Evolutionary conservation across 2,329 filamentous ascomycete genomes (phyloP).

Genomic region (Calonectria pseudoreteaudii): DNA sequence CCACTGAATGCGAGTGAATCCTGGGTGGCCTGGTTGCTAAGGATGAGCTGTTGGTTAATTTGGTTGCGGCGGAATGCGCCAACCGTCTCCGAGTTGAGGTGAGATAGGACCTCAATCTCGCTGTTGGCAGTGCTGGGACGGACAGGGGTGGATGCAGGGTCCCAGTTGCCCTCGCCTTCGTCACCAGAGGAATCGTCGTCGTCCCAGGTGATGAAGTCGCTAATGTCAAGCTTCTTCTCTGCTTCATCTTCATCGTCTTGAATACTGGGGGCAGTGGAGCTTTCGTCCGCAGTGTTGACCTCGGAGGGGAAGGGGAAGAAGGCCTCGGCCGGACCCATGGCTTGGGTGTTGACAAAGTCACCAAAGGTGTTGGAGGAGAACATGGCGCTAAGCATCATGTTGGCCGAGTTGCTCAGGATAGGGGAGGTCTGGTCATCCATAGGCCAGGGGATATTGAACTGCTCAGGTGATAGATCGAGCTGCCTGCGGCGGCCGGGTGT

Average conservation of each 20-base stretch:
- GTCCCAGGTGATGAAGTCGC: conserved; percentile 79
- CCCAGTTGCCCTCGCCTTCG: conserved; percentile 64
- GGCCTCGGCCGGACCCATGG: conserved; percentile 79
- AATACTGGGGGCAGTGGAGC: conserved; percentile 50
- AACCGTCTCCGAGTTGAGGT: conserved; percentile 75
- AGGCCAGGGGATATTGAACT: conserved; percentile 64
- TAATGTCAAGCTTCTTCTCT: conserved; percentile 73
- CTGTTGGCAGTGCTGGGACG: conserved; percentile 62
- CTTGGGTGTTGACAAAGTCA: conserved; percentile 71
- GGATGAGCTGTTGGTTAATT: conserved; percentile 70
- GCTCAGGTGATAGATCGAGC: conserved; percentile 66
- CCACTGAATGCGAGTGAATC: conserved; percentile 73
- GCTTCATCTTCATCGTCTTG: conserved; percentile 72
- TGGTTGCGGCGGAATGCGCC: conserved; percentile 82
- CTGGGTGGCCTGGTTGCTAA: conserved; percentile 70
- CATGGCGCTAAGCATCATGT: conserved; percentile 84
- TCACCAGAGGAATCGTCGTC: conserved; percentile 71
- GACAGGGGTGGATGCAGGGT: conserved; percentile 63
- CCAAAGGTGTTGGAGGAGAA: conserved; percentile 67
- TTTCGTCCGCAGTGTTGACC: conserved; percentile 64
- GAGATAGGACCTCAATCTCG: conserved; percentile 65
- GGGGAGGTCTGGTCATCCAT: conserved; percentile 60
- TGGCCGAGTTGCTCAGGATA: conserved; percentile 75
- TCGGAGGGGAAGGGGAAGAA: conserved; percentile 79
- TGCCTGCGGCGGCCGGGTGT: conserved; percentile 63